A percentile compares a stretch with the other conserved stretches of the same genome.
Conservation (phyloP, 495 filamentous ascomycete genomes). For the Aspergillus affinis region DNA sequence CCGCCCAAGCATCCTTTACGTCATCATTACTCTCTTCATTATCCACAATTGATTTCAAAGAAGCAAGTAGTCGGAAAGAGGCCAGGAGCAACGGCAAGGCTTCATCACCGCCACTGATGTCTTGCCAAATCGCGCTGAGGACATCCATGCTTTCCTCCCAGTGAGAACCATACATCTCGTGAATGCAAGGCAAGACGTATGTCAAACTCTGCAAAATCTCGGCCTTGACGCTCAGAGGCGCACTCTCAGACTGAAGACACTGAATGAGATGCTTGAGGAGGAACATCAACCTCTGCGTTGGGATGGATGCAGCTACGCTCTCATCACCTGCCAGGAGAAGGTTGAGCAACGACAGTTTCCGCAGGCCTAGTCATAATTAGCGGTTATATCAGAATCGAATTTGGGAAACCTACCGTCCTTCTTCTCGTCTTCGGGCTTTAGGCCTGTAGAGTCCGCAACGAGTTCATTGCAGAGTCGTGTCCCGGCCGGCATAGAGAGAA, state of each 20-base stretch:
- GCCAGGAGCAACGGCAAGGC: slow-evolving; percentile 62
- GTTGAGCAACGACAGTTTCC: slow-evolving; percentile 59
- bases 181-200: slow-evolving; percentile 66
- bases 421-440: slow-evolving; percentile 40
- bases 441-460: slow-evolving; percentile 57
- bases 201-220: slow-evolving; percentile 63
- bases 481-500: slow-evolving; percentile 38
- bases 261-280: slow-evolving; percentile 74
- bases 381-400: neutral
- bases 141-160: slow-evolving; percentile 70
- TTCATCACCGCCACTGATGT: slow-evolving; percentile 41
- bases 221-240: slow-evolving; percentile 37
- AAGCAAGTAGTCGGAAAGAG: slow-evolving; percentile 68
- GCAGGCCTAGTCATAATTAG: slow-evolving; percentile 40
- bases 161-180: slow-evolving; percentile 78
- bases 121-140: slow-evolving; percentile 55
- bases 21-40: slow-evolving; percentile 81
- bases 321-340: slow-evolving; percentile 53
- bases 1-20: slow-evolving; percentile 68
- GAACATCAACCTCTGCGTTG: slow-evolving; percentile 79
- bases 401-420: slow-evolving; percentile 39
- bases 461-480: slow-evolving; percentile 57
- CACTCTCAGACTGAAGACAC: slow-evolving; percentile 60
- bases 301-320: slow-evolving; percentile 53
- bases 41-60: slow-evolving; percentile 53